Evolutionary conservation across 2,329 filamentous ascomycete species (phyloP).

Genomic region (Cytospora schulzeri): DNA sequence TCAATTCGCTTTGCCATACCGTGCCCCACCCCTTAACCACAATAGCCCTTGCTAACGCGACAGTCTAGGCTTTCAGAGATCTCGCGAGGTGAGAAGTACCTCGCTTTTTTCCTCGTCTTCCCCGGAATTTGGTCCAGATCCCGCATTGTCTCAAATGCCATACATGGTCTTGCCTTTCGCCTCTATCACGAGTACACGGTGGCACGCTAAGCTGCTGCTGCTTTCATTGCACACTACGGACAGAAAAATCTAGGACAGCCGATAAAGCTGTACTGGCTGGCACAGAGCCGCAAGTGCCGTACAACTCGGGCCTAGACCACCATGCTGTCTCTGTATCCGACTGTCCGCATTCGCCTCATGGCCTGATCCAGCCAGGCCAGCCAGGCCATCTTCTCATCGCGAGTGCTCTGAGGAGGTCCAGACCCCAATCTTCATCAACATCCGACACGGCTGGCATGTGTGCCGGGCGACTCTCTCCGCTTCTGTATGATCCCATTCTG

Average conservation of each 20-base stretch:
- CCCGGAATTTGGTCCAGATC: constrained; percentile 9
- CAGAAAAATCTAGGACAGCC: background rate
- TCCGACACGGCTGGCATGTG: background rate
- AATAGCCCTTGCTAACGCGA: constrained; percentile 22
- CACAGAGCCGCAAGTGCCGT: background rate
- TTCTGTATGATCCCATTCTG: background rate
- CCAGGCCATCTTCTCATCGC: background rate
- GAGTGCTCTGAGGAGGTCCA: background rate
- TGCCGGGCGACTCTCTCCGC: background rate
- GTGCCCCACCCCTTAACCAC: constrained; percentile 1
- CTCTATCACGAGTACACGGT: constrained; percentile 1
- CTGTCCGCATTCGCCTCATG: background rate
- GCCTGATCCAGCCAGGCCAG: background rate
- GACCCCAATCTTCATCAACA: background rate
- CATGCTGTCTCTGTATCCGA: background rate
- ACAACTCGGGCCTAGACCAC: background rate
- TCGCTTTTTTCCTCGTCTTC: constrained; percentile 2
- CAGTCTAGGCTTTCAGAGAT: constrained; percentile 38
- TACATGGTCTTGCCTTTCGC: background rate
- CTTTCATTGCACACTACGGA: background rate
- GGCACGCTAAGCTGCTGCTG: constrained; percentile 16
- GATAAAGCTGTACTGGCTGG: background rate
- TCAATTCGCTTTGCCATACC: background rate
- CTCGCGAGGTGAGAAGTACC: constrained; percentile 35
- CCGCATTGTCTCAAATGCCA: constrained; percentile 6